Conservation (phyloP, 2,329 filamentous ascomycete genomes). For the Hypoxylon sp. region DNA sequence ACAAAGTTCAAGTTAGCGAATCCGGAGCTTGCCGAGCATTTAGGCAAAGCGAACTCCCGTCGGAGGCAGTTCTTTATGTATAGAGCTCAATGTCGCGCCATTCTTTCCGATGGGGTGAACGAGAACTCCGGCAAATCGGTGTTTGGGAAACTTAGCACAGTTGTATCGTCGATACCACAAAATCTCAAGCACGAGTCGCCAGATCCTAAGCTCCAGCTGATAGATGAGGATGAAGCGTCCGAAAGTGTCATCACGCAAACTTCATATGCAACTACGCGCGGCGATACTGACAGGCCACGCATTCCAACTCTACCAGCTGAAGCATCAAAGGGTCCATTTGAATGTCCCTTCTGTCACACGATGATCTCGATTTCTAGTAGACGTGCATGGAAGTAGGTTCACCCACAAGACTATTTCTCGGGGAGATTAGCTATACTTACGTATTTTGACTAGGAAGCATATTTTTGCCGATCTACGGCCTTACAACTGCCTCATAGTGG, state of each 20-base stretch:
- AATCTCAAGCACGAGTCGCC: neutral
- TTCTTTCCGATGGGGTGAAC: neutral
- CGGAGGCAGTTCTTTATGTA: neutral
- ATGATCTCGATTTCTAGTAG: neutral
- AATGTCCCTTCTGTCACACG: neutral
- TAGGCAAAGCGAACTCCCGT: neutral
- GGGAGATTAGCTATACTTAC: neutral
- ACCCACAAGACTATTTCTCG: neutral
- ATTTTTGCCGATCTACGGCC: neutral
- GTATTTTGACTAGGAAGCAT: neutral
- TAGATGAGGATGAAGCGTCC: conserved; percentile 3
- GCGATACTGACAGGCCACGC: neutral
- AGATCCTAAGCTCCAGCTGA: neutral
- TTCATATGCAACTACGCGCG: conserved; percentile 4
- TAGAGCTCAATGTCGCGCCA: neutral
- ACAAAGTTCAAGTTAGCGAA: neutral
- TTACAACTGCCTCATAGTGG: neutral
- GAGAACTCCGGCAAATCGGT: neutral
- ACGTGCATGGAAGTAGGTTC: conserved; percentile 3
- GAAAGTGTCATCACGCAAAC: neutral
- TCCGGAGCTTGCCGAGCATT: neutral
- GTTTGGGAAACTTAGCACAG: neutral
- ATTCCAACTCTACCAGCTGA: neutral
- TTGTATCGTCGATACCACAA: conserved; percentile 2
- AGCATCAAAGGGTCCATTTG: conserved; percentile 3